A percentile compares a stretch with the other conserved stretches of the same genome.
Evolutionary conservation across 345 rosid species (phyloP).

Genomic region (Melaleuca alternifolia): DNA sequence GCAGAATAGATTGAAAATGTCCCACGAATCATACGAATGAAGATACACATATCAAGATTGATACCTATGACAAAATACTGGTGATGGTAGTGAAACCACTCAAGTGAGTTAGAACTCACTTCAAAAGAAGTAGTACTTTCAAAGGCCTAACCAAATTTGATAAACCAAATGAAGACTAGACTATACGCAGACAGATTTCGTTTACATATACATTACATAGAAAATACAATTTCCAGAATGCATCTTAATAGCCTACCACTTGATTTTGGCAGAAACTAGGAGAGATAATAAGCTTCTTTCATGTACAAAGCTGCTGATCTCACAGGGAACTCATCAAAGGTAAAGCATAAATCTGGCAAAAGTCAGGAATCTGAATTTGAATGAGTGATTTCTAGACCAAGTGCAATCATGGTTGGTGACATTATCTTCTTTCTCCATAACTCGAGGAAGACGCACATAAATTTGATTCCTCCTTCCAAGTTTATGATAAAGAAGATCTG

Average conservation of each 20-base stretch:
- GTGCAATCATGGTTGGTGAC: background rate
- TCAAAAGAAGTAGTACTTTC: background rate
- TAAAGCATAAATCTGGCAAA: background rate
- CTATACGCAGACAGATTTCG: background rate
- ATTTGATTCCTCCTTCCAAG: background rate
- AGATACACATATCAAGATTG: background rate
- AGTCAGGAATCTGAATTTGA: background rate
- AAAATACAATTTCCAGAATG: background rate
- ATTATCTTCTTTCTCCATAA: background rate
- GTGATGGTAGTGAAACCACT: background rate
- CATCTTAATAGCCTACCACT: background rate
- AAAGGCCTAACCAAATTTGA: background rate
- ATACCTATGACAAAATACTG: background rate
- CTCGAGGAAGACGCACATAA: background rate
- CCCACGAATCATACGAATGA: background rate
- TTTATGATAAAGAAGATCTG: background rate
- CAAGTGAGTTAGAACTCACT: background rate
- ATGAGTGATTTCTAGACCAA: background rate
- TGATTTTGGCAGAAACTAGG: background rate
- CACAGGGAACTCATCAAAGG: background rate
- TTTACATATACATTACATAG: background rate
- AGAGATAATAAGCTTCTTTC: background rate
- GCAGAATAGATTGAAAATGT: background rate
- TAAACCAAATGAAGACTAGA: background rate
- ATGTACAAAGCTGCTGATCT: background rate